A percentile compares a stretch with the other conserved stretches of the same genome.
phyloP scores from a whole-genome alignment of 2,329 filamentous ascomycete species.

The Ophiocordyceps sinensis region DNA sequence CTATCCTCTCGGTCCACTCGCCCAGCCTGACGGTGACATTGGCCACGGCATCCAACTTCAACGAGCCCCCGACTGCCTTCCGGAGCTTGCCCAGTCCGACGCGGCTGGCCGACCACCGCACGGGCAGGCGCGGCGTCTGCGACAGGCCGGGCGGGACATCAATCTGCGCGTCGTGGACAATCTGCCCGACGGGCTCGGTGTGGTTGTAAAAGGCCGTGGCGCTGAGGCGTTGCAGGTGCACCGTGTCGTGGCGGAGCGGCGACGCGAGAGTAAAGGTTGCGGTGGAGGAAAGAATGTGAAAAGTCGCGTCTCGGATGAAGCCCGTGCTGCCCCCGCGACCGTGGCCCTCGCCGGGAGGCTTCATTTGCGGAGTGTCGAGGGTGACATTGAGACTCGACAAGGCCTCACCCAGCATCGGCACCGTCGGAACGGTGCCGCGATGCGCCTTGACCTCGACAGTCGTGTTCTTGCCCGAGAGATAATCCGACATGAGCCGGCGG shows the following conservation, averaged over 20 bases:
- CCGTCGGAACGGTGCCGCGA: constrained; percentile 54
- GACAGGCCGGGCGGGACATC: constrained; percentile 61
- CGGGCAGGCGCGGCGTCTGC: constrained; percentile 62
- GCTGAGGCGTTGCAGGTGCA: constrained; percentile 68
- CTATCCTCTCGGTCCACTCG: constrained; percentile 57
- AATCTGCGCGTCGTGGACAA: constrained; percentile 61
- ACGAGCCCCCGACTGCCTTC: constrained; percentile 62
- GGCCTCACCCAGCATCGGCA: constrained; percentile 57
- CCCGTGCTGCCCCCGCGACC: constrained; percentile 27
- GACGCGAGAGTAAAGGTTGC: constrained; percentile 75
- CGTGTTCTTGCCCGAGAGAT: constrained; percentile 77
- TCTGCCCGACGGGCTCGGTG: constrained; percentile 62
- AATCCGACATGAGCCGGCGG: constrained; percentile 65
- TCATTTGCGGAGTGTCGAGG: constrained; percentile 55
- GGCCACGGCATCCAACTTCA: constrained; percentile 69
- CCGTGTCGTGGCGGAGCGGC: constrained; percentile 55
- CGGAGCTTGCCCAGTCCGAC: constrained; percentile 73
- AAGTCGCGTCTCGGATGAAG: constrained; percentile 75
- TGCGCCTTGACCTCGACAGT: constrained; percentile 63
- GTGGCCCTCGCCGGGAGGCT: constrained; percentile 33
- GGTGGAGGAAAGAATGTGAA: constrained; percentile 77
- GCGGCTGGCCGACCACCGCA: constrained; percentile 61
- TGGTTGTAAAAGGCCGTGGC: constrained; percentile 78
- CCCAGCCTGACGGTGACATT: constrained; percentile 62
- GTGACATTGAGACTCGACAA: constrained; percentile 59